Evolutionary conservation across 1,139 yeast species (phyloP).

Genomic region (Geotrichum klebahnii): DNA sequence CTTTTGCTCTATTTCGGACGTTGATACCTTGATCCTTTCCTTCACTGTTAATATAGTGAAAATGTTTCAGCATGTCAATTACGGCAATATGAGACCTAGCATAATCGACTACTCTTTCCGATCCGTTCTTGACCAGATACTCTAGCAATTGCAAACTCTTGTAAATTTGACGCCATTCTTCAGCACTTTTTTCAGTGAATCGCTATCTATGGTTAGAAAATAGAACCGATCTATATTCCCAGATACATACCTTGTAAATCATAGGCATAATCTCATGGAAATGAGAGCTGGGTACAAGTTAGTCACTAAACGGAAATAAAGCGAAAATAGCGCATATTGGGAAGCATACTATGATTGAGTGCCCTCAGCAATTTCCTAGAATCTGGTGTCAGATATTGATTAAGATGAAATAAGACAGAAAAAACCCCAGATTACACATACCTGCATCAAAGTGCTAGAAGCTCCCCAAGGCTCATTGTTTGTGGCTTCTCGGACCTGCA

Average conservation of each 20-base stretch:
- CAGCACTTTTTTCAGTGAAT: slow-evolving; percentile 90
- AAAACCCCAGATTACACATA: slow-evolving; percentile 22
- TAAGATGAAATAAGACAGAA: background rate
- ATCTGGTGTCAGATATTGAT: background rate
- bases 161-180: slow-evolving; percentile 97
- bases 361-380: slow-evolving; percentile 81
- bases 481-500: slow-evolving; percentile 74
- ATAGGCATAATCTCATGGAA: slow-evolving; percentile 48
- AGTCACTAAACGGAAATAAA: background rate
- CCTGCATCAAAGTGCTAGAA: slow-evolving; percentile 76
- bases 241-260: slow-evolving; percentile 37
- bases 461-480: slow-evolving; percentile 99
- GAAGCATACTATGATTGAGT: slow-evolving; percentile 64
- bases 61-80: slow-evolving; percentile 82
- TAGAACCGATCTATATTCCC: background rate
- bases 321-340: background rate
- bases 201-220: slow-evolving; percentile 38
- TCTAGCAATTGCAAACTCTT: slow-evolving; percentile 88
- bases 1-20: slow-evolving; percentile 86
- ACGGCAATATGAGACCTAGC: slow-evolving; percentile 78
- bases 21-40: slow-evolving; percentile 96
- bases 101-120: slow-evolving; percentile 92
- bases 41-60: slow-evolving; percentile 89
- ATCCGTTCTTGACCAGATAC: slow-evolving; percentile 83
- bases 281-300: slow-evolving; percentile 34